Base-by-base conservation (phyloP, 1,284 basidiomycete genomes). In the Meripilus lineatus region DNA sequence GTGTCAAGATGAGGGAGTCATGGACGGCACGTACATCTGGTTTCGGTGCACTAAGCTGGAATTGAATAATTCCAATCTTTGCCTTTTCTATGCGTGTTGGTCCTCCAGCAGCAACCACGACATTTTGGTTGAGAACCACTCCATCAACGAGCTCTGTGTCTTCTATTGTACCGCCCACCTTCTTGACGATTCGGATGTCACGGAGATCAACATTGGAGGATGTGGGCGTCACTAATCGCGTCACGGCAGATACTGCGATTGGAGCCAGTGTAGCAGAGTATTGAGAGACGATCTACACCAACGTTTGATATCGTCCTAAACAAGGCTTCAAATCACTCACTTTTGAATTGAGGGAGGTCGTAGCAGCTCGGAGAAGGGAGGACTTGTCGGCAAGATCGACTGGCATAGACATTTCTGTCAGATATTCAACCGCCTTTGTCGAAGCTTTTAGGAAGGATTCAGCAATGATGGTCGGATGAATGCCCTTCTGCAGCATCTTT, bases 161-260 rank as follows among this genome's bases (percentile, higher is more conserved):
- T 65, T 99, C 96, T 51, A 99, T 99, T 2, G 96, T 99, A 37
- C 96, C 96, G 32, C 96, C 96, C 41, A 99, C 93, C 68, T 98
- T 99, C 71, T 97, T 99, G 45, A 99, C 93, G 51, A 99, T 78
- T 39, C 96, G 84, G 60, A 99, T 89, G 65, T 99, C 95, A 48
- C 93, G 79, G 33, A 99, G 80, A 69, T 99, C 96, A 40, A 99
- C 95, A 58, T 93, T 96, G 3, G 89, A 87, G 7, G 91, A 93
- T 8, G 87, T 85, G 2, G 89, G 75, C 0, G 89, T 88, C 33
- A 89, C 84, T 32, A 97, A 77, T 46, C 92, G 86, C 23, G 86
- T 91, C 35, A 99, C 96, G n/a, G 95, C 93, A 46, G 85, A 78
- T 18, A 99, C 96, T 26, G 96, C 96, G 54, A 99, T 99, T 34